A percentile compares a stretch with the other conserved stretches of the same genome.
These are phyloP conservation scores for Zygotorulaspora chibaensis DNA, from an alignment of 805 yeast species.

Conservation along the genomic window DNA sequence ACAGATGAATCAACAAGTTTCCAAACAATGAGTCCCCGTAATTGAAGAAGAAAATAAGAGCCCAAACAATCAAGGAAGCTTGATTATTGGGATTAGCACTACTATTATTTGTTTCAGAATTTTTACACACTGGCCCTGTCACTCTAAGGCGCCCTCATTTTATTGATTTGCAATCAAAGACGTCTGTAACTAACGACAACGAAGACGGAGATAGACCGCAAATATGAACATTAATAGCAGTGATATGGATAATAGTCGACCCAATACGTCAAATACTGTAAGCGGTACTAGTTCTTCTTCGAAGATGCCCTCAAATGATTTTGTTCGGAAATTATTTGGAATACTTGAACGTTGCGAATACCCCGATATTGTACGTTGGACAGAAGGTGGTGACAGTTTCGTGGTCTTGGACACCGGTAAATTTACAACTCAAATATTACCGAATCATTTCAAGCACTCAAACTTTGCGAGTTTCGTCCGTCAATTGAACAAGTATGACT, in stretches of 20 bases:
- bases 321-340: constrained; percentile 70
- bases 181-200: no score
- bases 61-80: no score
- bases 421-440: constrained; percentile 82
- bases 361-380: constrained; percentile 78
- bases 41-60: no score
- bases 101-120: no score
- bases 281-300: constrained; percentile 5
- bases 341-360: constrained; percentile 84
- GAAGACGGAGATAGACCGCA: no score
- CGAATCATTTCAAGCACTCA: constrained; percentile 89
- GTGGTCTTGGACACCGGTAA: constrained; percentile 87
- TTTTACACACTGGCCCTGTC: no score
- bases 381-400: constrained; percentile 77
- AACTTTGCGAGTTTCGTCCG: constrained; percentile 94
- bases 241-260: constrained; percentile 14
- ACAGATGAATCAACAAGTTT: no score
- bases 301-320: constrained; percentile 59
- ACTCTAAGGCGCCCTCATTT: no score
- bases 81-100: no score
- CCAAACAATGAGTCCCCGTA: no score
- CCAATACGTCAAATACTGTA: constrained; percentile 8
- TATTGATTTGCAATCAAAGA: no score
- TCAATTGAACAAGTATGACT: constrained; percentile 93
- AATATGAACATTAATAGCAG: constrained; percentile 13